These are phyloP conservation scores for Aspergillus sparsus DNA, from an alignment of 495 filamentous ascomycete species.

Conservation along the genomic window DNA sequence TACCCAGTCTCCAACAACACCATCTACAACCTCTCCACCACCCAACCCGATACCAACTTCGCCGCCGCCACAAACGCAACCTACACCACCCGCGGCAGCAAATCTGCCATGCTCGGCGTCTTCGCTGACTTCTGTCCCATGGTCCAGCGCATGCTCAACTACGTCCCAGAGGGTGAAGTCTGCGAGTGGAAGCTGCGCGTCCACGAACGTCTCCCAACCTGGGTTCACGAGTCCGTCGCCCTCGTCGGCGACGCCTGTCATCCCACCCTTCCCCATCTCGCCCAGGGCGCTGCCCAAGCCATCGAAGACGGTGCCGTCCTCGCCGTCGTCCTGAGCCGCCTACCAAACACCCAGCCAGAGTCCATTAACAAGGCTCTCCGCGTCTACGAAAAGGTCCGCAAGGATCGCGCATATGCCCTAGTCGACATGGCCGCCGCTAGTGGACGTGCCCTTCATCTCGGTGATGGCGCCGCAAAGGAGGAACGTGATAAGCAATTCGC, in stretches of 20 bases:
- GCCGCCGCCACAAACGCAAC: slow-evolving; percentile 70
- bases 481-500: slow-evolving; percentile 73
- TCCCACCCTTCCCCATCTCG: slow-evolving; percentile 74
- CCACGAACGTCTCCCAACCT: slow-evolving; percentile 68
- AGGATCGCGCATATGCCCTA: slow-evolving; percentile 66
- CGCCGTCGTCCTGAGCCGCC: slow-evolving; percentile 59
- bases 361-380: slow-evolving; percentile 64
- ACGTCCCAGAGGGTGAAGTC: slow-evolving; percentile 79
- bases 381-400: slow-evolving; percentile 72
- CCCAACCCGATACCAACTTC: slow-evolving; percentile 74
- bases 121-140: slow-evolving; percentile 72
- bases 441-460: slow-evolving; percentile 69
- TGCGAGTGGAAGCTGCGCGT: slow-evolving; percentile 79
- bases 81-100: slow-evolving; percentile 73
- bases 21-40: slow-evolving; percentile 77
- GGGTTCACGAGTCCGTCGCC: slow-evolving; percentile 66
- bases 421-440: slow-evolving; percentile 70
- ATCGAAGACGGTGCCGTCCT: slow-evolving; percentile 79
- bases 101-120: slow-evolving; percentile 64
- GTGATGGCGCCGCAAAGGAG: slow-evolving; percentile 72
- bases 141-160: slow-evolving; percentile 69
- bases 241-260: slow-evolving; percentile 80
- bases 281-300: slow-evolving; percentile 82
- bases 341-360: slow-evolving; percentile 54
- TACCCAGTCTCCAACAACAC: slow-evolving; percentile 73